Percentiles rank a stretch among this genome's conserved stretches.
phyloP scores from a whole-genome alignment of 257 asterid genomes.

The Nicotiana tomentosiformis region DNA sequence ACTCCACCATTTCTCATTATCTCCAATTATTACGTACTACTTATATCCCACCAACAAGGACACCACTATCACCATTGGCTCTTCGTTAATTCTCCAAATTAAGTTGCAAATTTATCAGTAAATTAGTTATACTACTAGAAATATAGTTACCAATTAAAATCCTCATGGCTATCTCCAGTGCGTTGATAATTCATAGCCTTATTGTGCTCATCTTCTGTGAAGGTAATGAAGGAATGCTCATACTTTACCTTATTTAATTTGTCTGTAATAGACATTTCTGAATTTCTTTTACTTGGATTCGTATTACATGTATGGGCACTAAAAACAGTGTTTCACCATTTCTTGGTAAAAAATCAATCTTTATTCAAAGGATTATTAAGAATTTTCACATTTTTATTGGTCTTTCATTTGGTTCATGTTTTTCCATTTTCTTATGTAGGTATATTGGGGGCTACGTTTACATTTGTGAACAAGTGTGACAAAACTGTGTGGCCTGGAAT shows the following conservation, averaged over 20 bases:
- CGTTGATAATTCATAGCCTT: conserved; percentile 3
- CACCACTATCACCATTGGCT: not conserved
- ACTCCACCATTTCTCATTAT: not conserved
- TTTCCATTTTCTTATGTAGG: not conserved
- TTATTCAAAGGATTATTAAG: not conserved
- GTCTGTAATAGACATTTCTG: not conserved
- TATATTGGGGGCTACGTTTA: conserved; percentile 44
- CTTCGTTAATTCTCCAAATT: not conserved
- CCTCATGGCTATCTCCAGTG: conserved; percentile 10
- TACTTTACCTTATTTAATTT: not conserved
- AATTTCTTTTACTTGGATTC: no score
- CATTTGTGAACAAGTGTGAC: conserved; percentile 61
- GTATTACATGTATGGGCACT: no score
- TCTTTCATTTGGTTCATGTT: not conserved
- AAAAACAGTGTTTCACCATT: not conserved
- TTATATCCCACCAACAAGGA: not conserved
- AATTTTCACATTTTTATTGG: not conserved
- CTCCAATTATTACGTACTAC: not conserved
- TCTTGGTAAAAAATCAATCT: not conserved
- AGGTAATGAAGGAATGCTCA: not conserved
- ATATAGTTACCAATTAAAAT: not conserved
- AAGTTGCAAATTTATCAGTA: not conserved
- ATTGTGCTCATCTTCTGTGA: conserved; percentile 12
- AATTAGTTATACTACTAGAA: no score
- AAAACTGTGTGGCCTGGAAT: conserved; percentile 75